Conservation (phyloP, 495 filamentous ascomycete genomes). For the Echria macrotheca region DNA sequence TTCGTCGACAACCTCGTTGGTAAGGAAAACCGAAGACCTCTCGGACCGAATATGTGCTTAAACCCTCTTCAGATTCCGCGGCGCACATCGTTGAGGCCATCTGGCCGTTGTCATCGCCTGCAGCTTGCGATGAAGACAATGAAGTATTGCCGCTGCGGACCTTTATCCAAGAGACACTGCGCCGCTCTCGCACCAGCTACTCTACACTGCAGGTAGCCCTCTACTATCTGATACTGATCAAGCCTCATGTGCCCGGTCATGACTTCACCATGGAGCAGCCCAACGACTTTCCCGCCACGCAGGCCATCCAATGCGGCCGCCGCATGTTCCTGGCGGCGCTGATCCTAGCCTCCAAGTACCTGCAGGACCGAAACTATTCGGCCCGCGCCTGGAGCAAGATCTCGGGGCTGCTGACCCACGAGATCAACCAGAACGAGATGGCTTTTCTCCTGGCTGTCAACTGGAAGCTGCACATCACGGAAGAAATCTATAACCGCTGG, state of each 20-base stretch:
- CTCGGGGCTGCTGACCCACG: slow-evolving; percentile 78
- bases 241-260: slow-evolving; percentile 76
- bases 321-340: slow-evolving; percentile 94
- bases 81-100: slow-evolving; percentile 96
- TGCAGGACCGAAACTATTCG: slow-evolving; percentile 97
- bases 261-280: slow-evolving; percentile 84
- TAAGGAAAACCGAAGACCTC: slow-evolving; percentile 51
- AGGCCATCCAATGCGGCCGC: slow-evolving; percentile 90
- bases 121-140: slow-evolving; percentile 52
- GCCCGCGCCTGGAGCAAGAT: slow-evolving; percentile 98
- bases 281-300: slow-evolving; percentile 63
- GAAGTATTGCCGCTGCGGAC: slow-evolving; percentile 84
- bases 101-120: slow-evolving; percentile 75
- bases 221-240: slow-evolving; percentile 93
- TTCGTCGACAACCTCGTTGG: slow-evolving; percentile 98
- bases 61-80: slow-evolving; percentile 70
- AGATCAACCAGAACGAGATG: slow-evolving; percentile 97
- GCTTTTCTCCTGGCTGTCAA: slow-evolving; percentile 83
- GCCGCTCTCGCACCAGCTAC: slow-evolving; percentile 91
- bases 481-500: slow-evolving; percentile 85
- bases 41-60: slow-evolving; percentile 20
- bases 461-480: slow-evolving; percentile 91
- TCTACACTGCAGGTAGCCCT: slow-evolving; percentile 94
- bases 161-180: slow-evolving; percentile 95
- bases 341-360: slow-evolving; percentile 92